Evolutionary conservation across 768 basidiomycete genomes (phyloP).

Genomic region (Astraeus odoratus): DNA sequence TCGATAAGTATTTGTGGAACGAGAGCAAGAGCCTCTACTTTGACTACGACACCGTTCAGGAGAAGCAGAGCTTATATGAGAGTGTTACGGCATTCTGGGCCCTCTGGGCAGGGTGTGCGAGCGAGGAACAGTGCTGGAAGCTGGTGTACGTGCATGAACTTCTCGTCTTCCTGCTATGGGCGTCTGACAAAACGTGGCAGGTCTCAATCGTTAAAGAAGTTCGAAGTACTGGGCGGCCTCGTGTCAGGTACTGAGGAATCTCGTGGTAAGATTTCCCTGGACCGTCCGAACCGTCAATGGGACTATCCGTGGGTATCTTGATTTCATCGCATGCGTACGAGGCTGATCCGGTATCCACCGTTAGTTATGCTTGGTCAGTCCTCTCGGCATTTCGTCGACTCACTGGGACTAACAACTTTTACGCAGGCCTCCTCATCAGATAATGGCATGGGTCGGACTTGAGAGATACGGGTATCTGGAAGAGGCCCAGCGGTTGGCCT

Average conservation of each 20-base stretch:
- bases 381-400: not conserved
- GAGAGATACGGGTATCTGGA: slow-evolving; percentile 94
- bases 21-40: slow-evolving; percentile 92
- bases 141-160: slow-evolving; percentile 63
- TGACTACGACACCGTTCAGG: slow-evolving; percentile 90
- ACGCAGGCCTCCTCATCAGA: slow-evolving; percentile 88
- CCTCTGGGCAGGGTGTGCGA: slow-evolving; percentile 96
- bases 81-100: slow-evolving; percentile 96
- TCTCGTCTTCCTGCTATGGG: not conserved
- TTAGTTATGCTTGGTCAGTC: slow-evolving; percentile 62
- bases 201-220: slow-evolving; percentile 83
- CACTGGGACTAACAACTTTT: slow-evolving; percentile 9
- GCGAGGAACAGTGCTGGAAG: slow-evolving; percentile 90
- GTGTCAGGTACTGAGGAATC: slow-evolving; percentile 97
- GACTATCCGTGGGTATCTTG: slow-evolving; percentile 75
- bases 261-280: slow-evolving; percentile 90
- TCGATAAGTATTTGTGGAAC: slow-evolving; percentile 96
- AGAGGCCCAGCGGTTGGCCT: slow-evolving; percentile 88
- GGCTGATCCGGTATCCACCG: slow-evolving; percentile 5
- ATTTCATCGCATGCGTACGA: slow-evolving; percentile 3
- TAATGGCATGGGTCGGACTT: slow-evolving; percentile 96
- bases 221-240: slow-evolving; percentile 91
- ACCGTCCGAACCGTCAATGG: slow-evolving; percentile 98
- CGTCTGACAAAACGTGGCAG: slow-evolving; percentile 34
- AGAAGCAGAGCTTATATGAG: slow-evolving; percentile 92